phyloP scores from a whole-genome alignment of 2,329 filamentous ascomycete genomes.

The Ceratocystis papillata region DNA sequence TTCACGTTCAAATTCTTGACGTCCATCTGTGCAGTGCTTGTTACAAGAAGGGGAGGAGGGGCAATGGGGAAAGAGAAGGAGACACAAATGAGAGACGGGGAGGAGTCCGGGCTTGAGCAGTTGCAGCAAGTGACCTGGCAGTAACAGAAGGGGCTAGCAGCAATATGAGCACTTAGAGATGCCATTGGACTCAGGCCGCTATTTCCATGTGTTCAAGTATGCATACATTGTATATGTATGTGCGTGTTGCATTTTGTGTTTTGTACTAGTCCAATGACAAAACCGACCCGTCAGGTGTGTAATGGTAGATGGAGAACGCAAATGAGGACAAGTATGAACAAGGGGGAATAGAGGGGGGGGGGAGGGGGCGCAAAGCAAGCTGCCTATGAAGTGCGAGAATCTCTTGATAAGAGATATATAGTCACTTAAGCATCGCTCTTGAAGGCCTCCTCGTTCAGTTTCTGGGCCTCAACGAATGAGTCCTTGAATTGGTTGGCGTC shows the following conservation, averaged over 20 bases:
- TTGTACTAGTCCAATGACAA: neutral
- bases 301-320: neutral
- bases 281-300: neutral
- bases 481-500: slow-evolving; percentile 98
- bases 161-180: neutral
- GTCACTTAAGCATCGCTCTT: slow-evolving; percentile 34
- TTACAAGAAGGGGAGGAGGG: neutral
- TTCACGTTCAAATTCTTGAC: slow-evolving; percentile 5
- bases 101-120: slow-evolving; percentile 2
- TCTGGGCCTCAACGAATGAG: slow-evolving; percentile 89
- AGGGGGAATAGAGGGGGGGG: neutral
- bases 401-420: neutral
- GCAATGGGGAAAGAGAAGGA: neutral
- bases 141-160: neutral
- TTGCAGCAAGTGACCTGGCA: neutral
- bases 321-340: neutral
- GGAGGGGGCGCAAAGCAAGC: neutral
- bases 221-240: slow-evolving; percentile 1
- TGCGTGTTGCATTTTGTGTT: neutral
- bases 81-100: neutral
- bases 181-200: neutral
- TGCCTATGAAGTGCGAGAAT: neutral
- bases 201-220: neutral
- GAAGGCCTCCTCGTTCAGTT: slow-evolving; percentile 88
- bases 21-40: slow-evolving; percentile 6